These are phyloP conservation scores for Lactifluus volemus DNA, from an alignment of 768 basidiomycete species.

Conservation along the genomic window DNA sequence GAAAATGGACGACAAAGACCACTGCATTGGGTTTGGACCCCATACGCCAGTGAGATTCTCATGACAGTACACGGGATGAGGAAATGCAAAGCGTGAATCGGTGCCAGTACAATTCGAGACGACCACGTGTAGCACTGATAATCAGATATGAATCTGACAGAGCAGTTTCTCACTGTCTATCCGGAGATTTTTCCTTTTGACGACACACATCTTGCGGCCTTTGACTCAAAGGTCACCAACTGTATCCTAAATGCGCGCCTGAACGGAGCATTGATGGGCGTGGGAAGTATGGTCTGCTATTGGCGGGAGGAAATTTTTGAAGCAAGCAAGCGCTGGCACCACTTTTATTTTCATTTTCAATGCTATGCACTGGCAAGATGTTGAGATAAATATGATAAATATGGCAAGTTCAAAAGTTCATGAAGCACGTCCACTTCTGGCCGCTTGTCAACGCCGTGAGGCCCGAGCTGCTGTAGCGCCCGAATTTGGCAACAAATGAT, in stretches of 20 bases:
- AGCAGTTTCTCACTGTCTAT: neutral
- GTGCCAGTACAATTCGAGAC: neutral
- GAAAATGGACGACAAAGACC: neutral
- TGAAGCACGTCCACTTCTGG: neutral
- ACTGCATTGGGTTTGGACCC: neutral
- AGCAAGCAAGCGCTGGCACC: neutral
- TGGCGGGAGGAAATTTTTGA: neutral
- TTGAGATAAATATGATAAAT: neutral
- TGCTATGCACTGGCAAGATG: neutral
- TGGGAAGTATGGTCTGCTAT: neutral
- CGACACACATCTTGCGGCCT: neutral
- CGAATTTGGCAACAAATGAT: neutral
- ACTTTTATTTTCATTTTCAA: neutral
- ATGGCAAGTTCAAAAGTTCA: too few relatives aligned
- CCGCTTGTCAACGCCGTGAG: neutral
- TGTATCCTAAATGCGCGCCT: neutral
- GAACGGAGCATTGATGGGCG: neutral
- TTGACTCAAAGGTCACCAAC: too few relatives aligned
- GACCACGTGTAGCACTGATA: neutral
- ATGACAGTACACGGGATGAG: neutral
- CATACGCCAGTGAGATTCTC: neutral
- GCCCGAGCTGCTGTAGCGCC: neutral
- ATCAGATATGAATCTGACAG: neutral
- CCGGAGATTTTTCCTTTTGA: neutral
- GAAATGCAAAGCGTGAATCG: neutral